A percentile compares a stretch with the other conserved stretches of the same genome.
phyloP scores from a whole-genome alignment of 1,284 basidiomycete genomes.

The Sporisorium iseilematis-ciliati region DNA sequence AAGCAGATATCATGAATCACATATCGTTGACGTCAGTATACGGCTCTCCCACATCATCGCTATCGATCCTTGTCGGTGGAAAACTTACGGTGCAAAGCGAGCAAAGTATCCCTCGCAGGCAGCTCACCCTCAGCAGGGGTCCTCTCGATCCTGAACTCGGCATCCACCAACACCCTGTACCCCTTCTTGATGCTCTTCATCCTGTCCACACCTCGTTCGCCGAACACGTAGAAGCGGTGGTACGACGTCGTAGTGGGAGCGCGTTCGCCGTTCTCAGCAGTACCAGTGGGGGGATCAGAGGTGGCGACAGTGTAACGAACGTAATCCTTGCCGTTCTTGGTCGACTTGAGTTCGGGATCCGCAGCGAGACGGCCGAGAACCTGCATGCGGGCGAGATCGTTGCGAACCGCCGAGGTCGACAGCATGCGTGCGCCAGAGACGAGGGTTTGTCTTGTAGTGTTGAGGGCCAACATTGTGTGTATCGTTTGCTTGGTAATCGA shows the following conservation, averaged over 20 bases:
- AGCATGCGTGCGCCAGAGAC: constrained; percentile 42
- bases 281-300: constrained; percentile 59
- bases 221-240: constrained; percentile 65
- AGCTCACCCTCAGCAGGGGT: constrained; percentile 46
- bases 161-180: constrained; percentile 62
- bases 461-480: constrained; percentile 26
- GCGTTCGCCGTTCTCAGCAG: constrained; percentile 55
- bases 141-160: constrained; percentile 62
- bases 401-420: constrained; percentile 53
- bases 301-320: constrained; percentile 67
- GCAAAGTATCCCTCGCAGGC: constrained; percentile 37
- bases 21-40: neutral
- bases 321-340: constrained; percentile 67
- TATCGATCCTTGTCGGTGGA: neutral
- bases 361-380: constrained; percentile 66
- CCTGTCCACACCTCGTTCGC: constrained; percentile 55
- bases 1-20: too few relatives aligned
- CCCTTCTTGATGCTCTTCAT: constrained; percentile 63
- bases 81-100: constrained; percentile 61
- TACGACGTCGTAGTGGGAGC: constrained; percentile 52
- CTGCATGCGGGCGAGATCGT: constrained; percentile 64
- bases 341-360: constrained; percentile 63
- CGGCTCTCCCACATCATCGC: neutral
- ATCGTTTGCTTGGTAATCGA: neutral
- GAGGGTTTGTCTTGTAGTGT: constrained; percentile 30